Evolutionary conservation across 2,329 filamentous ascomycete species (phyloP), one percentile per base, ranked within the genome.

Genomic region (Arthrobotrys sphaeroides): DNA sequence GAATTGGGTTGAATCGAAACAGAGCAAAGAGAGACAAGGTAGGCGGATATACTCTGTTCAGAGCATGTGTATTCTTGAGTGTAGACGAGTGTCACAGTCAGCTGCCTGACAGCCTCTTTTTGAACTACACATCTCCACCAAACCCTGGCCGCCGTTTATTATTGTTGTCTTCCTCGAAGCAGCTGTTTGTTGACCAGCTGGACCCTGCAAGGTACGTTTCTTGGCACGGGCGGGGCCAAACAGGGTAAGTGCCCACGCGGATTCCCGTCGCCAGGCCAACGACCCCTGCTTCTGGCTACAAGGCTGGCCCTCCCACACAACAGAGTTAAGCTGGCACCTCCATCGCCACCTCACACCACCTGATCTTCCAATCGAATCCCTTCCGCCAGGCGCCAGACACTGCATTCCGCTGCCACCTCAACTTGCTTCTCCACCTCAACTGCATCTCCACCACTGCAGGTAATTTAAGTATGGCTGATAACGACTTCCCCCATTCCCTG

Each of bases 101-200:
- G 55, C 55, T 60, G 55, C 55, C 55, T 13, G 38, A 60, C 36
- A 40, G 38, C 36, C 36, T 60, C 55, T 60, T 60, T 60, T 60
- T 60, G 36, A 55, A 55, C 16, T 38, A 55, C 51, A 36, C 51
- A 55, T 55, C 51, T 38, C 51, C 10, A 38, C 26, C 10, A 7
- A 7, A 31, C 51, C 49, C 28, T 13, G 28, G 9, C 36, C 7
- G 42, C 31, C 24, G 38, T 42, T 59, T 70, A 60, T 62, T 70
- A 64, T 59, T 60, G 61, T 73, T 57, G 42, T 53, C 40, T 43
- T 49, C 33, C 69, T 67, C 33, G 26, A 62, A 55, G 51, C 45
- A 74, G 70, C 64, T 74, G 70, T 74, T 74, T 74, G 70, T 74
- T 74, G 70, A 68, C 55, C 38, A 55, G 43, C 55, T 5, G 43